Conservation (phyloP, 768 basidiomycete genomes). For the Hypholoma fasciculare region DNA sequence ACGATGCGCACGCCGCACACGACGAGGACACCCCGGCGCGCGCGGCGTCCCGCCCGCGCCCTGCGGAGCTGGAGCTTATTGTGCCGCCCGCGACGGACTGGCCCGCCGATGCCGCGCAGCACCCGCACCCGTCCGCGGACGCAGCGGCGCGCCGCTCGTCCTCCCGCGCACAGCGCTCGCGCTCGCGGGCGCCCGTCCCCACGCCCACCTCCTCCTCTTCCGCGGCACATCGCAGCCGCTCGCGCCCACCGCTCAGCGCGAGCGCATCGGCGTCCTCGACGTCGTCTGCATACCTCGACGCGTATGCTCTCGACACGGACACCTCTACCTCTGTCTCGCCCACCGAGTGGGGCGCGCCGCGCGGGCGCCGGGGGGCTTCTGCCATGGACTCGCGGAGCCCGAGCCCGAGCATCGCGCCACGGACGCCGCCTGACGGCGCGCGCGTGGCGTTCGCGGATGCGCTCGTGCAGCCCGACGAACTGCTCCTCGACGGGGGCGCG, state of each 20-base stretch:
- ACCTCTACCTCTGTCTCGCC: constrained; percentile 18
- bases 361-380: constrained; percentile 28
- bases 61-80: constrained; percentile 7
- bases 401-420: constrained; percentile 45
- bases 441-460: constrained; percentile 14
- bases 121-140: constrained; percentile 28
- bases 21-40: constrained; percentile 20
- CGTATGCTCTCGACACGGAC: constrained; percentile 20
- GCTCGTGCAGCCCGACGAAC: constrained; percentile 26
- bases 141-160: constrained; percentile 39
- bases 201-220: constrained; percentile 33
- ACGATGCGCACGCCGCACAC: constrained; percentile 35
- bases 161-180: constrained; percentile 45
- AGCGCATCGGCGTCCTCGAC: background rate
- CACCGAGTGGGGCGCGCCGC: constrained; percentile 24
- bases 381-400: constrained; percentile 33
- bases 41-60: constrained; percentile 24
- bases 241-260: constrained; percentile 14
- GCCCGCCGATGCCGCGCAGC: constrained; percentile 28
- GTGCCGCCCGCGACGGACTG: constrained; percentile 1
- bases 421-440: constrained; percentile 42
- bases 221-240: constrained; percentile 32
- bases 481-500: constrained; percentile 20
- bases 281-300: constrained; percentile 9
- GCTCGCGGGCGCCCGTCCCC: constrained; percentile 47